These are phyloP conservation scores for Alternaria infectoria DNA, from an alignment of 2,329 filamentous ascomycete genomes.

Conservation along the genomic window DNA sequence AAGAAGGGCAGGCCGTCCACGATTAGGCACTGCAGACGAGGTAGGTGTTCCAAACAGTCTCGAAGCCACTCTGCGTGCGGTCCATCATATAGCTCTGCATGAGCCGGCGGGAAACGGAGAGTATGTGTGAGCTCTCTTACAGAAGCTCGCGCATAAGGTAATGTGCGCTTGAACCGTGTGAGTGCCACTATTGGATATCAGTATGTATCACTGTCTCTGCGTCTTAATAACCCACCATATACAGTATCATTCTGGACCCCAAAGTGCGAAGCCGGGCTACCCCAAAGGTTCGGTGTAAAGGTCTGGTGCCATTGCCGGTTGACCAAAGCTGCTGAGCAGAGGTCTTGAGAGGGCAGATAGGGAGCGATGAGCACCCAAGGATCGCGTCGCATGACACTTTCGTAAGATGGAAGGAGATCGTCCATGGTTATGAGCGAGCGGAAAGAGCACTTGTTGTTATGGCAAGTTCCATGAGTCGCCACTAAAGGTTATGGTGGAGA, in stretches of 20 bases:
- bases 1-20: conserved; percentile 67
- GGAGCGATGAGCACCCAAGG: conserved; percentile 63
- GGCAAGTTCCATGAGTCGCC: not conserved
- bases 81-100: conserved; percentile 66
- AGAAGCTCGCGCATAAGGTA: conserved; percentile 59
- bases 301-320: conserved; percentile 63
- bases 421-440: conserved; percentile 53
- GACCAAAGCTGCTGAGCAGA: conserved; percentile 63
- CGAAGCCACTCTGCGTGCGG: conserved; percentile 65
- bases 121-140: conserved; percentile 66
- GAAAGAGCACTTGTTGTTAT: not conserved
- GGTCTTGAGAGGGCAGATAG: conserved; percentile 62
- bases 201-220: not conserved
- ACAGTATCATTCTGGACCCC: conserved; percentile 65
- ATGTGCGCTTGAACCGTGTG: conserved; percentile 63
- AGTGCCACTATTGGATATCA: conserved; percentile 56
- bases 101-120: conserved; percentile 64
- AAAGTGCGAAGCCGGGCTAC: conserved; percentile 68
- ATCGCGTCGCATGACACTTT: conserved; percentile 61
- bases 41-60: conserved; percentile 64
- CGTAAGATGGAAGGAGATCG: conserved; percentile 65
- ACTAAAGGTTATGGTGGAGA: not conserved
- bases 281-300: conserved; percentile 67
- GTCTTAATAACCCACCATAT: conserved; percentile 51
- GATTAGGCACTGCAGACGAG: conserved; percentile 64